Evolutionary conservation across 2,329 filamentous ascomycete species (phyloP), one percentile per base, ranked within the genome.

Genomic region (Aspergillus aculeatus): DNA sequence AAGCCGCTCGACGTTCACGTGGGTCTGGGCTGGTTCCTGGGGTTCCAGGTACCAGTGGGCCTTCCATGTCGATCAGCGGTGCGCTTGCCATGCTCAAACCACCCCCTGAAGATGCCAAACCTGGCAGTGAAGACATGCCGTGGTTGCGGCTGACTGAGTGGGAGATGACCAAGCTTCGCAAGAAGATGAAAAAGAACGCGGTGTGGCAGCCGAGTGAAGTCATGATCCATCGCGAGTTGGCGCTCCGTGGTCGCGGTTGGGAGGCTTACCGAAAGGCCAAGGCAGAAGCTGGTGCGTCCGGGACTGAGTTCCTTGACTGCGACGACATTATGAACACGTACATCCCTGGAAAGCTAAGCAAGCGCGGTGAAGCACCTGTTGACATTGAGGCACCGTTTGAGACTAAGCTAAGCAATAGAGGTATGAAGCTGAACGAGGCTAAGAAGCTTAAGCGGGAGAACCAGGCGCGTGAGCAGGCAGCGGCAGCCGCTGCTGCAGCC

Each of bases 181-280:
- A 88, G 73, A 82, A 84, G 65, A 89, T 89, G 86, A 89, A 89
- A 77, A 89, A 89, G 78, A 89, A 89, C 63, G 84, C 85, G 5
- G 82, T 86, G n/a, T 89, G 86, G 86, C 83, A 84, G 49, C 86
- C 86, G 0, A 88, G 85, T 64, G 84, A 86, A 61, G 85, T 86
- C 11, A 89, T 89, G 86, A 86, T 88, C 50, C 80, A 84, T 58
- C 82, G 86, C 32, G 85, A 88, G 72, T 78, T 89, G n/a, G 82
- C 84, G 50, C 78, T 82, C 52, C 80, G 84, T 48, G 83, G 83
- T 41, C 83, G 86, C 56, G 81, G 80, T 4, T 81, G 78, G 76
- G 80, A 82, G 49, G 78, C 78, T 21, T 82, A 81, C 62, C 72
- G 75, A 23, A 75, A 75, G 47, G 81, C 83, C 23, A 83, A 82